Evolutionary conservation across 2,329 filamentous ascomycete species (phyloP).

Genomic region (Colletotrichum simmondsii): DNA sequence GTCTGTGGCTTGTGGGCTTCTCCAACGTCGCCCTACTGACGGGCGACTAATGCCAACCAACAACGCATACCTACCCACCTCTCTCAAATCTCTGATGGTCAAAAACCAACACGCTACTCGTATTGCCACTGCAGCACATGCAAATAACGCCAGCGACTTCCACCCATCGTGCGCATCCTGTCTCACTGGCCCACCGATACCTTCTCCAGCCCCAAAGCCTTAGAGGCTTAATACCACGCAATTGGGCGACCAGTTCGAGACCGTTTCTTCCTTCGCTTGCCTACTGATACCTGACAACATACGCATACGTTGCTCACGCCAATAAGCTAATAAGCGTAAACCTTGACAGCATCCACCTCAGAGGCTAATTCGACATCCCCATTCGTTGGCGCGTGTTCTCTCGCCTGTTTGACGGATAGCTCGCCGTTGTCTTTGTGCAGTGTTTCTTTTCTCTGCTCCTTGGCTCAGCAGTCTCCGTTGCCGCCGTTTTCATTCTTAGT

Average conservation of each 20-base stretch:
- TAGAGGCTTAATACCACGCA: neutral
- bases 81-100: neutral
- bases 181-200: neutral
- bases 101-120: neutral
- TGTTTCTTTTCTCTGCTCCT: neutral
- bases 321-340: slow-evolving; percentile 11
- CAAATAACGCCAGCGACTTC: neutral
- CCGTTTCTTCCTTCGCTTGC: neutral
- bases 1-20: neutral
- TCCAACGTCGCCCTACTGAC: neutral
- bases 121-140: neutral
- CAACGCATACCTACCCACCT: no score
- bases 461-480: neutral
- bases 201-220: neutral
- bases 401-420: neutral
- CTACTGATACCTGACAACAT: neutral
- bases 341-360: slow-evolving; percentile 13
- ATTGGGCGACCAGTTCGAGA: neutral
- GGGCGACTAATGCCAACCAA: neutral
- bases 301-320: neutral
- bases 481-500: neutral
- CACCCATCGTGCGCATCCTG: neutral
- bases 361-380: slow-evolving; percentile 19
- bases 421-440: neutral
- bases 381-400: slow-evolving; percentile 2